Conservation (phyloP, 805 yeast genomes). For the Candida loeiensis region DNA sequence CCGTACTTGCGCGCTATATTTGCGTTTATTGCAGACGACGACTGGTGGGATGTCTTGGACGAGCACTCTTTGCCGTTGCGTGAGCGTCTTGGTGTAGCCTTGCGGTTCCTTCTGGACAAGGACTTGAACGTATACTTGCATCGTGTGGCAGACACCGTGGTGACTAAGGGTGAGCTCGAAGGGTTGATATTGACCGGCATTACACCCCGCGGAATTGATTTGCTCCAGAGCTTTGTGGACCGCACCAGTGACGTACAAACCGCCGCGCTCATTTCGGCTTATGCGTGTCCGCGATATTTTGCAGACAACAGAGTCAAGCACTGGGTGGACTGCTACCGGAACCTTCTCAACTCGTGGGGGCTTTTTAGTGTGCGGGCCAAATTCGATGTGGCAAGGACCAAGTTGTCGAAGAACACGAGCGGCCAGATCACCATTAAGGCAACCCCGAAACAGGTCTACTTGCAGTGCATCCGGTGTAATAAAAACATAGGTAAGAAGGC, state of each 20-base stretch:
- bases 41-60: conserved; percentile 94
- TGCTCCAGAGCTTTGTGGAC: conserved; percentile 83
- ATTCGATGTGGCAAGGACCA: conserved; percentile 76
- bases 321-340: conserved; percentile 74
- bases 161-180: conserved; percentile 79
- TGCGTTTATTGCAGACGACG: conserved; percentile 89
- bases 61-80: conserved; percentile 84
- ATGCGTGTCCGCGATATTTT: conserved; percentile 82
- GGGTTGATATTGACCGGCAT: conserved; percentile 91
- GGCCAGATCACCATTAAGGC: conserved; percentile 49
- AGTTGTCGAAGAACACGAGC: conserved; percentile 50
- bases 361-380: conserved; percentile 74
- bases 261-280: conserved; percentile 75
- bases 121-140: conserved; percentile 72
- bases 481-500: conserved; percentile 53
- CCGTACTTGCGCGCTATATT: conserved; percentile 90
- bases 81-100: conserved; percentile 87
- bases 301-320: conserved; percentile 65
- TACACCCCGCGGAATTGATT: conserved; percentile 76
- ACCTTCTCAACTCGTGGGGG: conserved; percentile 74
- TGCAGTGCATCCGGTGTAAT: conserved; percentile 82
- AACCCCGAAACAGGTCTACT: conserved; percentile 68
- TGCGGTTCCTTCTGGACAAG: conserved; percentile 76
- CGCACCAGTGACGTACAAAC: conserved; percentile 89
- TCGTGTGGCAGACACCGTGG: conserved; percentile 66